A percentile compares a stretch with the other conserved stretches of the same genome.
phyloP scores from a whole-genome alignment of 176 grass and related monocot species.

The Stipa capillata region DNA sequence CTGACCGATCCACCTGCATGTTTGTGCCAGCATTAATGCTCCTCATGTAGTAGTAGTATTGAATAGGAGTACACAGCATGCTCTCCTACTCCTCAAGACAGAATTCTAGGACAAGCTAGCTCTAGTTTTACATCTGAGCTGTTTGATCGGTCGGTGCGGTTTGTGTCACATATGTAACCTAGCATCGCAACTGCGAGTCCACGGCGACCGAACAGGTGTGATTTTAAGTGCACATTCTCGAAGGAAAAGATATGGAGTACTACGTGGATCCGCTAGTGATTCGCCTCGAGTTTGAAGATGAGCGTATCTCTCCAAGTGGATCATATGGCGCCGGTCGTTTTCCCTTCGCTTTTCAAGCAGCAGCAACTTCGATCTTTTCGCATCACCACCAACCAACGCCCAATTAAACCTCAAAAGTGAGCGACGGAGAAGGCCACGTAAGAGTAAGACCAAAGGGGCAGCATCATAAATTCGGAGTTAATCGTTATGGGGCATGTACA shows the following conservation, averaged over 20 bases:
- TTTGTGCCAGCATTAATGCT: neutral
- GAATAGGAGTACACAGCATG: too few relatives aligned
- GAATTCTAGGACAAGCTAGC: too few relatives aligned
- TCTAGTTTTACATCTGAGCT: too few relatives aligned
- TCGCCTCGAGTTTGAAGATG: neutral
- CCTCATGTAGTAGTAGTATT: too few relatives aligned
- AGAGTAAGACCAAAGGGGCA: neutral
- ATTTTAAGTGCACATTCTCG: neutral
- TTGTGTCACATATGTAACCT: too few relatives aligned
- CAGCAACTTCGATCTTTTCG: neutral
- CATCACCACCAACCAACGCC: conserved; percentile 24
- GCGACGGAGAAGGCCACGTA: conserved; percentile 11
- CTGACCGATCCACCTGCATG: too few relatives aligned
- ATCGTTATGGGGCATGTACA: neutral
- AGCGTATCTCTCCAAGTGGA: neutral
- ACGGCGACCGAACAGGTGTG: neutral
- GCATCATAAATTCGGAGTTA: neutral
- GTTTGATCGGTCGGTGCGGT: too few relatives aligned
- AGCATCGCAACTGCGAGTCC: too few relatives aligned
- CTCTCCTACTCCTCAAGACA: too few relatives aligned
- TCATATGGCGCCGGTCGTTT: neutral
- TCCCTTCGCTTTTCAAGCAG: neutral
- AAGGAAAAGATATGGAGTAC: neutral
- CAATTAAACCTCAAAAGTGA: neutral
- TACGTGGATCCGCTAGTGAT: too few relatives aligned